Evolutionary conservation across 176 grass and related monocot species (phyloP).

Genomic region (Puccinellia tenuiflora): DNA sequence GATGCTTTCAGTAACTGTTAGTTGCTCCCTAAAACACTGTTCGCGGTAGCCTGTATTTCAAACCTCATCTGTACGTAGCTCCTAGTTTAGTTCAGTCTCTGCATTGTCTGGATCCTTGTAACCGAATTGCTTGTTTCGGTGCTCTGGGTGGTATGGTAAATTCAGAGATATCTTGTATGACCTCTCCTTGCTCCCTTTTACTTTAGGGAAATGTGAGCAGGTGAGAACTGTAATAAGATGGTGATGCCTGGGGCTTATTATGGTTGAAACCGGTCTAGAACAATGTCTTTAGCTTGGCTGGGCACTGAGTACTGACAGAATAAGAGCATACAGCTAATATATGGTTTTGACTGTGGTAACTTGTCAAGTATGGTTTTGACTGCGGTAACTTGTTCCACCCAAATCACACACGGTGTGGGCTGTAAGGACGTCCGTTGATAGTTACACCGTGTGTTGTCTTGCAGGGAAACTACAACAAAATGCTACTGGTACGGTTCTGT

Average conservation of each 20-base stretch:
- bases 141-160: background rate
- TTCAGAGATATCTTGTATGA: background rate
- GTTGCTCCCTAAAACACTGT: background rate
- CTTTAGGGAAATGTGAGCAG: background rate
- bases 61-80: background rate
- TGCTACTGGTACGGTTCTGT: too few species aligned
- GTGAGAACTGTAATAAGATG: background rate
- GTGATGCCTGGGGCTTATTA: background rate
- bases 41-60: too few species aligned
- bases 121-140: background rate
- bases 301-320: constrained; percentile 34
- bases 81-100: background rate
- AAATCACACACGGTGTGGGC: background rate
- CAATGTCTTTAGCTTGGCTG: background rate
- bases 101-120: background rate
- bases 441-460: too few species aligned
- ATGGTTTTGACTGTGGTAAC: constrained; percentile 8
- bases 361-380: constrained; percentile 6
- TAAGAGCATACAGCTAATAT: background rate
- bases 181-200: background rate
- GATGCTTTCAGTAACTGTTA: background rate
- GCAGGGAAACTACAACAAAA: background rate
- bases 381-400: background rate
- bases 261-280: constrained; percentile 22
- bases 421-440: background rate